Conservation (phyloP, 805 yeast genomes). For the Candida chilensis region DNA sequence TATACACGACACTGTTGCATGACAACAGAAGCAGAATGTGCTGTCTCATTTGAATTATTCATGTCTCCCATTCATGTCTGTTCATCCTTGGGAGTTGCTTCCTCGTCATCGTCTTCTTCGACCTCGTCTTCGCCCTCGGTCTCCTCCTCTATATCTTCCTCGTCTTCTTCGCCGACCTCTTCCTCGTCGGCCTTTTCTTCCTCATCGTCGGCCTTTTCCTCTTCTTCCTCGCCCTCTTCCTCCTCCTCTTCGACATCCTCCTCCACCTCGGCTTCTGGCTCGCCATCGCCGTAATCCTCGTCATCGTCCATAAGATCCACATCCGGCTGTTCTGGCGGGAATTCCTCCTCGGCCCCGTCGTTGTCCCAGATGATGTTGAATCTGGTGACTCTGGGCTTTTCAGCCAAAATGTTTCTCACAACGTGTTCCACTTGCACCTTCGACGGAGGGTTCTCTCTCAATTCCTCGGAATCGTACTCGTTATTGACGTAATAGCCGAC, state of each 20-base stretch:
- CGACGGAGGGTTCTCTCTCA: conserved; percentile 88
- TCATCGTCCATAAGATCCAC: conserved; percentile 56
- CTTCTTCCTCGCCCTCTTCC: conserved; percentile 38
- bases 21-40: no score
- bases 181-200: conserved; percentile 26
- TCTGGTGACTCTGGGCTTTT: conserved; percentile 94
- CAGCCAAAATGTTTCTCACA: conserved; percentile 89
- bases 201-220: conserved; percentile 29
- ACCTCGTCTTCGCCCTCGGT: conserved; percentile 5
- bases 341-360: conserved; percentile 54
- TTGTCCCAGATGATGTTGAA: conserved; percentile 97
- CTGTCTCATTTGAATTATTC: no score
- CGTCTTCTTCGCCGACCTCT: conserved; percentile 5
- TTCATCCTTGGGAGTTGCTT: no score
- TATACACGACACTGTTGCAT: no score
- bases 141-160: conserved; percentile 3
- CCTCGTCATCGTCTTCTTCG: conserved; percentile 8
- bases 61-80: no score
- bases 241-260: conserved; percentile 39
- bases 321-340: conserved; percentile 72
- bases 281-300: conserved; percentile 44
- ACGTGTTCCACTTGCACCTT: conserved; percentile 92
- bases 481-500: conserved; percentile 98
- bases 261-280: conserved; percentile 49
- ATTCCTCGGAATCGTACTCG: conserved; percentile 89